These are phyloP conservation scores for Chalaropsis ovoidea DNA, from an alignment of 2,329 filamentous ascomycete species.

Conservation along the genomic window DNA sequence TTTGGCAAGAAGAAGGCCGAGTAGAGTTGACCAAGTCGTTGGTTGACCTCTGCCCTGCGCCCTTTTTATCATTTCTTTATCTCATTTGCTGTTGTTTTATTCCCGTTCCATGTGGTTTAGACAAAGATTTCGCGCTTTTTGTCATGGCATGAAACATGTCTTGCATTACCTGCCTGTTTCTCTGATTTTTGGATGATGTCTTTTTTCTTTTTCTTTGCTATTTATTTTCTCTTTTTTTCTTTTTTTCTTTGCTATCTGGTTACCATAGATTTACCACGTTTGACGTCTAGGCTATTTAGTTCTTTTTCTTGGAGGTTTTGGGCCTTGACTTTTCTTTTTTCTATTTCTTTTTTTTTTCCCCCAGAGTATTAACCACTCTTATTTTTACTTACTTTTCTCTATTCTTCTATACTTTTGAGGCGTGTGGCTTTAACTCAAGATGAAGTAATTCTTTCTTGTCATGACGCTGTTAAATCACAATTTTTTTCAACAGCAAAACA, in stretches of 20 bases:
- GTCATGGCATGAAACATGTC: background rate
- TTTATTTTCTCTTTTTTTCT: conserved; percentile 12
- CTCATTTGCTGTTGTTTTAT: conserved; percentile 2
- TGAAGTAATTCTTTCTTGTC: background rate
- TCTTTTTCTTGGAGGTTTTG: conserved; percentile 10
- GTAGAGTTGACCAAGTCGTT: conserved; percentile 20
- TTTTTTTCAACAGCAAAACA: background rate
- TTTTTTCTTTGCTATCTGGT: conserved; percentile 13
- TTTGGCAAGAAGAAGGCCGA: conserved; percentile 33
- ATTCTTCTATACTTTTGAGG: conserved; percentile 3
- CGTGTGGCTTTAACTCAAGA: background rate
- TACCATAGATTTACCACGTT: conserved; percentile 7
- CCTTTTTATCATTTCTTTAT: background rate
- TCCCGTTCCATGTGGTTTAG: background rate
- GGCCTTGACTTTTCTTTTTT: background rate
- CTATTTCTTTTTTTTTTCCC: background rate
- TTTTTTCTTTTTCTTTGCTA: conserved; percentile 9
- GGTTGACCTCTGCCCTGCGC: background rate
- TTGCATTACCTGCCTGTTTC: conserved; percentile 13
- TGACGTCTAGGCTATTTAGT: conserved; percentile 12
- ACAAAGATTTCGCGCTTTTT: background rate
- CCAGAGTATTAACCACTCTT: background rate
- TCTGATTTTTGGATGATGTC: conserved; percentile 21
- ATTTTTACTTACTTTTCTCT: conserved; percentile 14
- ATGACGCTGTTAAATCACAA: conserved; percentile 14